Percentiles rank a stretch among this genome's conserved stretches.
Conservation (phyloP, 1,139 yeast species). For the Magnusiomyces sp. region DNA sequence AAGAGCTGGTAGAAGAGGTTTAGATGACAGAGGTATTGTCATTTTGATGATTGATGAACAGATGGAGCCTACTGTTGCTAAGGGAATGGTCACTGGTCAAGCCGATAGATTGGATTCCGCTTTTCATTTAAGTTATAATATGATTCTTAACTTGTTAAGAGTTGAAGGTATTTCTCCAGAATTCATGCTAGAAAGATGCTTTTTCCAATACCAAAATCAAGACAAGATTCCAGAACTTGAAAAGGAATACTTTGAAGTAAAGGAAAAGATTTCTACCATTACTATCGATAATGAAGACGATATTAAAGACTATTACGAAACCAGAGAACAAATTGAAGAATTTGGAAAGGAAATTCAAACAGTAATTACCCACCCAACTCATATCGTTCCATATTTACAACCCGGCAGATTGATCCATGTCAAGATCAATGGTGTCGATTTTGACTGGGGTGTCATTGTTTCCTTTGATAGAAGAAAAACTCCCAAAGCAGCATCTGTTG, state of each 20-base stretch:
- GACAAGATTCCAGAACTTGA: conserved; percentile 83
- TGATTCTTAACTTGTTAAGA: conserved; percentile 91
- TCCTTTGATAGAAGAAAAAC: conserved; percentile 57
- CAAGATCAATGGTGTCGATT: conserved; percentile 46
- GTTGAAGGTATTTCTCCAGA: conserved; percentile 98
- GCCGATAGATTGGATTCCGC: conserved; percentile 96
- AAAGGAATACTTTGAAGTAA: conserved; percentile 46
- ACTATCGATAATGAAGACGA: conserved; percentile 64
- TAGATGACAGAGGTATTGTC: conserved; percentile 97
- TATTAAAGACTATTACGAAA: conserved; percentile 74
- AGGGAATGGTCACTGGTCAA: conserved; percentile 98
- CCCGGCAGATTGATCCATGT: conserved; percentile 80
- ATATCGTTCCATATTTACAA: conserved; percentile 73
- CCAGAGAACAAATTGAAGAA: conserved; percentile 57
- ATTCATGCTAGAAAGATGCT: conserved; percentile 89
- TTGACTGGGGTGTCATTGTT: conserved; percentile 94
- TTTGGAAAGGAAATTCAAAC: conserved; percentile 75
- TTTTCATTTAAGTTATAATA: conserved; percentile 91
- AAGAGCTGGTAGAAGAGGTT: conserved; percentile 98
- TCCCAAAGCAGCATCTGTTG: conserved; percentile 26
- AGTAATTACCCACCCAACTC: conserved; percentile 88
- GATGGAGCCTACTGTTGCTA: conserved; percentile 98
- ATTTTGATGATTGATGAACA: conserved; percentile 98
- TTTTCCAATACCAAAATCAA: conserved; percentile 90
- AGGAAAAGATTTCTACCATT: conserved; percentile 41